These are phyloP conservation scores for Sordariomycetes sp. DNA, from an alignment of 2,329 filamentous ascomycete species.

Conservation along the genomic window DNA sequence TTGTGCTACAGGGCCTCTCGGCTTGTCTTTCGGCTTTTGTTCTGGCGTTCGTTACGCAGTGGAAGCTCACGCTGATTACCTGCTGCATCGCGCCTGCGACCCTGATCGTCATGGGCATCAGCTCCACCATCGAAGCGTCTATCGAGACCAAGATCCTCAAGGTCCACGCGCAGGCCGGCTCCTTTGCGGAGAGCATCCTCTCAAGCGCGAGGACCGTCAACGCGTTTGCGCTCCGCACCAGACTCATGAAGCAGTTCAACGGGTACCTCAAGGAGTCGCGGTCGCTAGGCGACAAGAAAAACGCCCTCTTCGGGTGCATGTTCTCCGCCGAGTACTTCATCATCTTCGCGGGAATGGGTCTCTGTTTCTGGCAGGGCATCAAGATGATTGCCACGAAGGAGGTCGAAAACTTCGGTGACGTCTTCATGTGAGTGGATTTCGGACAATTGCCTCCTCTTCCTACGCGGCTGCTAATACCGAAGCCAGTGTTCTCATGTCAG, in stretches of 20 bases:
- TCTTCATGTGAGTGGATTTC: slow-evolving; percentile 25
- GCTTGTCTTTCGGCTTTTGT: slow-evolving; percentile 24
- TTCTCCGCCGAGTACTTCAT: slow-evolving; percentile 32
- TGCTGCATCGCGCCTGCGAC: slow-evolving; percentile 29
- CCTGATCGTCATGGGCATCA: slow-evolving; percentile 22
- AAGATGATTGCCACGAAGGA: slow-evolving; percentile 29
- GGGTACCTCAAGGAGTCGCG: slow-evolving; percentile 24
- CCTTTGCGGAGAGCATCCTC: slow-evolving; percentile 34
- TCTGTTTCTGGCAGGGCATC: slow-evolving; percentile 38
- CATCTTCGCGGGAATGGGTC: slow-evolving; percentile 30
- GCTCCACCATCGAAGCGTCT: slow-evolving; percentile 22
- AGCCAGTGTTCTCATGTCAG: slow-evolving; percentile 28
- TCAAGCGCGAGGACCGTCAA: slow-evolving; percentile 33
- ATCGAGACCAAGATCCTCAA: slow-evolving; percentile 29
- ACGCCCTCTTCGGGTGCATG: slow-evolving; percentile 25
- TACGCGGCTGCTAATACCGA: not conserved
- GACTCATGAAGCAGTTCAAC: slow-evolving; percentile 25
- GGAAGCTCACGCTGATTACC: slow-evolving; percentile 27
- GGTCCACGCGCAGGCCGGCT: slow-evolving; percentile 25
- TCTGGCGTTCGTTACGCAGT: slow-evolving; percentile 24
- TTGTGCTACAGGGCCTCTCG: slow-evolving; percentile 24
- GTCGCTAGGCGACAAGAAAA: slow-evolving; percentile 26
- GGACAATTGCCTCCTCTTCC: not conserved
- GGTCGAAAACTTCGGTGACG: slow-evolving; percentile 25
- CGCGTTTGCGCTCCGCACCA: slow-evolving; percentile 33